Percentiles rank a stretch among this genome's conserved stretches.
These are phyloP conservation scores for Raphidocelis subcapitata DNA, from an alignment of 139 green algal species.

Conservation along the genomic window DNA sequence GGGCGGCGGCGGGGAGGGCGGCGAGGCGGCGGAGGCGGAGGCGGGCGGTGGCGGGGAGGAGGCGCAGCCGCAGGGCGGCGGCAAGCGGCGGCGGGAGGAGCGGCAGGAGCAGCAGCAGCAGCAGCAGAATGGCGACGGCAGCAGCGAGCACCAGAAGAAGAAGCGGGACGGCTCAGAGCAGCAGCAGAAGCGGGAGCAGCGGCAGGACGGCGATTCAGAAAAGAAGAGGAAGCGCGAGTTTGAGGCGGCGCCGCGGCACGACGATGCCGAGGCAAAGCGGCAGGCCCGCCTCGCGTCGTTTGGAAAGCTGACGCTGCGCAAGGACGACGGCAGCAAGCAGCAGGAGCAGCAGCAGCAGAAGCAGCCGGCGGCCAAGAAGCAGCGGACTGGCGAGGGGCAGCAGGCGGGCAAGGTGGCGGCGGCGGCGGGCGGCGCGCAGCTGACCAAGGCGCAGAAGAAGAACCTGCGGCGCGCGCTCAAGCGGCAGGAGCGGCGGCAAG, in stretches of 20 bases:
- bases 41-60: background rate
- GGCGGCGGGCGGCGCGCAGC: constrained; percentile 6
- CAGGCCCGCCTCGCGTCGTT: constrained; percentile 53
- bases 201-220: background rate
- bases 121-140: constrained; percentile 7
- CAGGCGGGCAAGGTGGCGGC: background rate
- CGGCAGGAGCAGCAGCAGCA: constrained; percentile 28
- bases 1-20: too few species aligned
- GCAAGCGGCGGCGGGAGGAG: background rate
- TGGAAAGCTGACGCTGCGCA: constrained; percentile 43
- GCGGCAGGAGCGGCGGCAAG: constrained; percentile 36
- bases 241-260: background rate
- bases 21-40: background rate
- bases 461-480: constrained; percentile 65
- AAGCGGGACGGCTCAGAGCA: background rate
- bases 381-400: background rate
- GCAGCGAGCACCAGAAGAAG: constrained; percentile 2
- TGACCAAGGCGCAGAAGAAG: constrained; percentile 74
- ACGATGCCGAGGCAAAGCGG: constrained; percentile 28
- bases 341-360: constrained; percentile 15
- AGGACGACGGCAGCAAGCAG: background rate
- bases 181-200: constrained; percentile 16
- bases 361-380: constrained; percentile 2
- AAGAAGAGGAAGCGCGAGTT: constrained; percentile 1
- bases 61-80: constrained; percentile 12